These are phyloP conservation scores for Citrus medica DNA, from an alignment of 345 rosid species.

Conservation along the genomic window DNA sequence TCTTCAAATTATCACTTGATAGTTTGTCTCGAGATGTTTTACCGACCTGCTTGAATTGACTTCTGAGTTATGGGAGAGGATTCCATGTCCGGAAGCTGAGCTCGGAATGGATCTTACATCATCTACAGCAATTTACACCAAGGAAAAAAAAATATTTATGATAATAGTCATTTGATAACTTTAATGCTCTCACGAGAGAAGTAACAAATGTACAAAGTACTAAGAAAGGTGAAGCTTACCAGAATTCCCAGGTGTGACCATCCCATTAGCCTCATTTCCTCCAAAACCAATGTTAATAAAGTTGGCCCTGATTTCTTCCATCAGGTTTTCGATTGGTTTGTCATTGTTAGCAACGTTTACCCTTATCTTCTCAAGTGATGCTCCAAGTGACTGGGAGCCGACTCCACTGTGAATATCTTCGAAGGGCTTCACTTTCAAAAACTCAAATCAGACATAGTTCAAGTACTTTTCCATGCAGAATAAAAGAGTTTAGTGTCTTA, in stretches of 20 bases:
- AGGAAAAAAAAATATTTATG: not conserved
- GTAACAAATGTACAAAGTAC: not conserved
- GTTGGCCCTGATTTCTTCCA: constrained; percentile 37
- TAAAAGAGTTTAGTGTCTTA: constrained; percentile 30
- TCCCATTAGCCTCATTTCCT: constrained; percentile 28
- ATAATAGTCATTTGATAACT: not conserved
- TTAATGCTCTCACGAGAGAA: not conserved
- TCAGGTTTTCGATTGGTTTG: constrained; percentile 26
- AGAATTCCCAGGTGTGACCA: constrained; percentile 52
- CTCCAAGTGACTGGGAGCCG: constrained; percentile 37
- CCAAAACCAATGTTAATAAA: constrained; percentile 24
- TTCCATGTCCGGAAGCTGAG: constrained; percentile 62
- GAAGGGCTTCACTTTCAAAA: constrained; percentile 40
- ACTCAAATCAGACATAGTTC: constrained; percentile 22
- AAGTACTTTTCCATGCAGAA: constrained; percentile 9
- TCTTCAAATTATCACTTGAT: not conserved
- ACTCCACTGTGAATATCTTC: constrained; percentile 47
- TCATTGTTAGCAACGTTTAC: constrained; percentile 18
- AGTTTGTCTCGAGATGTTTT: not conserved
- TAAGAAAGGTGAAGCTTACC: constrained; percentile 34
- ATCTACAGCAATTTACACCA: constrained; percentile 39
- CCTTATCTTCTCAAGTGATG: constrained; percentile 49
- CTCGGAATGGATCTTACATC: constrained; percentile 61
- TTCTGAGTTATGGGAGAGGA: constrained; percentile 23
- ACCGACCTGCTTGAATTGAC: constrained; percentile 40